Conservation (phyloP, 345 rosid genomes). For the Hypericum perforatum region DNA sequence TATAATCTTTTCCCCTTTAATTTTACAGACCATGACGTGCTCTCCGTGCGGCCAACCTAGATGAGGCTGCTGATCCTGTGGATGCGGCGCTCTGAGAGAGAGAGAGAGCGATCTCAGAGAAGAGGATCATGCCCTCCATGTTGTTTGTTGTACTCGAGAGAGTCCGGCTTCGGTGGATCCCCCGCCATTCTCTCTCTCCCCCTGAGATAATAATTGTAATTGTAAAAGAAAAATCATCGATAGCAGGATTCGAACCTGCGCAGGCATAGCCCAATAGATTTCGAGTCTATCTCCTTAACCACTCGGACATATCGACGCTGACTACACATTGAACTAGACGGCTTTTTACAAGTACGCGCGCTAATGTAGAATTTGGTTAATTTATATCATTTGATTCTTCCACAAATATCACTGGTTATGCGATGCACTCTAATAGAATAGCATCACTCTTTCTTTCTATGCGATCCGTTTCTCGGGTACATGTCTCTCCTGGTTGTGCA, state of each 20-base stretch:
- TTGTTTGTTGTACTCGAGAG: slow-evolving; percentile 96
- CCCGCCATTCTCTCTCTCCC: slow-evolving; percentile 29
- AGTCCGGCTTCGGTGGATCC: slow-evolving; percentile 68
- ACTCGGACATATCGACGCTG: slow-evolving; percentile 86
- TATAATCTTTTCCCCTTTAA: too few relatives aligned
- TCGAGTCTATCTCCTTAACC: slow-evolving; percentile 99
- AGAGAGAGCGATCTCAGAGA: too few relatives aligned
- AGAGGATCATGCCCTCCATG: slow-evolving; percentile 92
- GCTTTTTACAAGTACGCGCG: too few relatives aligned
- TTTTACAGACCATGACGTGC: slow-evolving; percentile 99
- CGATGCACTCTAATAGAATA: too few relatives aligned
- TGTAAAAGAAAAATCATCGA: slow-evolving; percentile 61
- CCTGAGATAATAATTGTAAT: not conserved
- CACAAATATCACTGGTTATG: too few relatives aligned
- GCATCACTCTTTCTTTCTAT: too few relatives aligned
- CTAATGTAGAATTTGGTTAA: too few relatives aligned
- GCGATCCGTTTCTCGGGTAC: too few relatives aligned
- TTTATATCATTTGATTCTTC: too few relatives aligned
- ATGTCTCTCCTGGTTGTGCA: too few relatives aligned
- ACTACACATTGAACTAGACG: too few relatives aligned
- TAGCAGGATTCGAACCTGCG: slow-evolving; percentile 99
- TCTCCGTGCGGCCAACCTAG: slow-evolving; percentile 92
- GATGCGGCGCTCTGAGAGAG: slow-evolving; percentile 97
- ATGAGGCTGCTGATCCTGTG: slow-evolving; percentile 89
- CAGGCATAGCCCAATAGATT: slow-evolving; percentile 99